These are phyloP conservation scores for Colletotrichum filicis DNA, from an alignment of 2,329 filamentous ascomycete species.

Conservation along the genomic window DNA sequence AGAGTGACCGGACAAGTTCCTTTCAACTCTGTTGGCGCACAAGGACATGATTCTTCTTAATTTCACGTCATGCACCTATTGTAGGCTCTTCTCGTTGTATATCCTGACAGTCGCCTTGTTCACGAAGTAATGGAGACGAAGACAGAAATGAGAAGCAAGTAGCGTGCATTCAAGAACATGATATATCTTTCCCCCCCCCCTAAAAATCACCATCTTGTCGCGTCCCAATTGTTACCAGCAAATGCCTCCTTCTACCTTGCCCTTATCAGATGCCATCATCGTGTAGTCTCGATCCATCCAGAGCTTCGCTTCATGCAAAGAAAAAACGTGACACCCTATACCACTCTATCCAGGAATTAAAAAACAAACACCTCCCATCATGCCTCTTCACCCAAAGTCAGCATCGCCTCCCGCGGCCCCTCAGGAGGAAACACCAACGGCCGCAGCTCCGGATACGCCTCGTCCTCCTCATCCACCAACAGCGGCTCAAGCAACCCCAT, in stretches of 20 bases:
- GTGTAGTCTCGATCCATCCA: background rate
- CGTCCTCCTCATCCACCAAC: slow-evolving; percentile 16
- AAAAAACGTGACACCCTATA: background rate
- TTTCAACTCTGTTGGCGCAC: no score
- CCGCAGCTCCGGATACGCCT: slow-evolving; percentile 32
- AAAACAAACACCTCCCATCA: background rate
- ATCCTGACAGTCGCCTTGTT: no score
- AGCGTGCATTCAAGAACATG: no score
- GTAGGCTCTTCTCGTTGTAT: no score
- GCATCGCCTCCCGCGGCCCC: slow-evolving; percentile 1
- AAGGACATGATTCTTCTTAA: rapidly evolving
- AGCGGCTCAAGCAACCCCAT: slow-evolving; percentile 40
- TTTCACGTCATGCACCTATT: rapidly evolving
- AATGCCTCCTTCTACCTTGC: no score
- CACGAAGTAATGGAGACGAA: no score
- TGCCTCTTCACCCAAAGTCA: slow-evolving; percentile 13
- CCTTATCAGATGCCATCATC: no score
- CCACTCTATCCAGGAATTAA: background rate
- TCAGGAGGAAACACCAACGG: slow-evolving; percentile 37
- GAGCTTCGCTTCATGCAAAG: background rate
- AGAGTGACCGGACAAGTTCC: no score
- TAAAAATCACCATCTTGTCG: no score
- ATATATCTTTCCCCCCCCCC: no score
- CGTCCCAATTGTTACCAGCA: no score
- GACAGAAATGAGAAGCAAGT: no score